Conservation (phyloP, 768 basidiomycete genomes). For the Suillus placidus region DNA sequence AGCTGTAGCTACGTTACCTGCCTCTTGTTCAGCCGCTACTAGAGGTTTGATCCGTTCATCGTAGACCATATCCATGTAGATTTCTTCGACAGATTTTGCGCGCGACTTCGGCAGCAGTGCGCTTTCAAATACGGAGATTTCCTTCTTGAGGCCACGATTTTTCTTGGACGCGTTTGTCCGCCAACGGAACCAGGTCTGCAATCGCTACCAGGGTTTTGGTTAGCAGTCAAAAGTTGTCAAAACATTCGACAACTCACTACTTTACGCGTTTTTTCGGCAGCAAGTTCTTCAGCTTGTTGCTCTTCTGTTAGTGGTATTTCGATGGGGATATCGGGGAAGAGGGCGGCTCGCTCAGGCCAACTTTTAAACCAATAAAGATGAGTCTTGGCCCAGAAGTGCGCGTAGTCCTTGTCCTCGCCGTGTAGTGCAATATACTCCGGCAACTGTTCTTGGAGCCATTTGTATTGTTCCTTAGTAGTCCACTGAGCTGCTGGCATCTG, state of each 20-base stretch:
- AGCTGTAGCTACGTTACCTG: not conserved
- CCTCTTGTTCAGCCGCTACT: conserved; percentile 3
- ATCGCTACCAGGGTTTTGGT: not conserved
- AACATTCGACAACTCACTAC: not conserved
- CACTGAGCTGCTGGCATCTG: not conserved
- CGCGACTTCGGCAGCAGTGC: not conserved
- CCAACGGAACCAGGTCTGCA: conserved; percentile 11
- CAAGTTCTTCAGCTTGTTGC: not conserved
- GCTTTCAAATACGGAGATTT: not conserved
- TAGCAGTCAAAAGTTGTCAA: not conserved
- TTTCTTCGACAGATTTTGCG: not conserved
- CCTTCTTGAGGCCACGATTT: not conserved
- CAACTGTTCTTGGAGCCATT: not conserved
- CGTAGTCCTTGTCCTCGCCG: not conserved
- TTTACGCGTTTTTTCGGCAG: not conserved
- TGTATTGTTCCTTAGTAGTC: not conserved
- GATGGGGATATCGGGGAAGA: not conserved
- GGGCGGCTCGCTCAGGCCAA: conserved; percentile 2
- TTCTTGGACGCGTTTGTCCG: not conserved
- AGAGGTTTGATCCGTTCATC: conserved; percentile 6
- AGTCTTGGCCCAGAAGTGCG: not conserved
- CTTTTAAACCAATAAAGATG: conserved; percentile 6
- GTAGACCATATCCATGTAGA: conserved; percentile 1
- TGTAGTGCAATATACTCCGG: not conserved
- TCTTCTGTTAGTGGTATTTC: not conserved